Percentiles rank a stretch among this genome's conserved stretches.
Evolutionary conservation across 2,329 filamentous ascomycete species (phyloP).

Genomic region (Diaporthe velutina): DNA sequence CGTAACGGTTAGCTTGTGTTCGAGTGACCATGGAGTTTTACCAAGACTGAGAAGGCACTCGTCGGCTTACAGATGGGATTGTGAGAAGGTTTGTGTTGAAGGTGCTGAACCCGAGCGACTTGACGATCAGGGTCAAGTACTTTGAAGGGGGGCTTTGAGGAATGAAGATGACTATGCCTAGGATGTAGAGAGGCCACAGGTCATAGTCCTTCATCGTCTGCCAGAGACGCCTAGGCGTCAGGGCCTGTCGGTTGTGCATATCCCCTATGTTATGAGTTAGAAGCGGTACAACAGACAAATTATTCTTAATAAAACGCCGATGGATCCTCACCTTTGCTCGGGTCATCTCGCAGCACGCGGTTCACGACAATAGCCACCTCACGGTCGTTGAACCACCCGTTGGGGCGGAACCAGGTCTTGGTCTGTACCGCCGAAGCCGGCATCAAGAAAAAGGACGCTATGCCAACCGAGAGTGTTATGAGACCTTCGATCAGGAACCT

Average conservation of each 20-base stretch:
- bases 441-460: constrained; percentile 66
- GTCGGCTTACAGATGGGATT: constrained; percentile 60
- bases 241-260: constrained; percentile 68
- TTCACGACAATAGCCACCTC: constrained; percentile 72
- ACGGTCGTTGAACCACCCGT: constrained; percentile 69
- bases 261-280: constrained; percentile 50
- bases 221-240: constrained; percentile 62
- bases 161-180: constrained; percentile 63
- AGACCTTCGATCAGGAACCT: constrained; percentile 63
- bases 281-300: not conserved
- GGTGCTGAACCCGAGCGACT: constrained; percentile 63
- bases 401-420: constrained; percentile 62
- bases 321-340: constrained; percentile 55
- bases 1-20: constrained; percentile 52
- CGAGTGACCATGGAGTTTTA: constrained; percentile 49
- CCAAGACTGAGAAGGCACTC: constrained; percentile 31
- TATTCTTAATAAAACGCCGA: accelerated
- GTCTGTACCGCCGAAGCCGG: constrained; percentile 62
- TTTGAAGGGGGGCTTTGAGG: constrained; percentile 59
- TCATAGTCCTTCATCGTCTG: constrained; percentile 66
- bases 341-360: constrained; percentile 68
- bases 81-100: constrained; percentile 69
- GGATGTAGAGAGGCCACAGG: constrained; percentile 66
- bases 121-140: constrained; percentile 67
- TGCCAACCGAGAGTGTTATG: constrained; percentile 63